Evolutionary conservation across 1,284 basidiomycete genomes (phyloP).

Genomic region (Ustilago crameri): DNA sequence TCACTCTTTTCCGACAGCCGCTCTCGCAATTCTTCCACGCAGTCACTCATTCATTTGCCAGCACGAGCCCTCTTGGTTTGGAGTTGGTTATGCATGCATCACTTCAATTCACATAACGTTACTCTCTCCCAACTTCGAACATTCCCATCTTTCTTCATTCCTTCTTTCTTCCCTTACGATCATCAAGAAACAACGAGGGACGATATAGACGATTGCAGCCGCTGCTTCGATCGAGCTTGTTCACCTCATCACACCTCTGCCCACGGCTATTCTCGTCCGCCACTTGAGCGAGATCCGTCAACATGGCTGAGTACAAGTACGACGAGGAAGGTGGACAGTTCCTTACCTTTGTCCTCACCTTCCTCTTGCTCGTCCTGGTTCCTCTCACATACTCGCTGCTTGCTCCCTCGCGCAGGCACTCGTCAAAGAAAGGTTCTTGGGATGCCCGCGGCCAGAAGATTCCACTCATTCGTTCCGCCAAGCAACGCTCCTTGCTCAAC

Average conservation of each 20-base stretch:
- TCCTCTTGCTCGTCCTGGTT: constrained; percentile 62
- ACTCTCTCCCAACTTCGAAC: not conserved
- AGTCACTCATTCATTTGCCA: not conserved
- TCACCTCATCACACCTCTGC: no score
- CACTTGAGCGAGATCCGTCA: not conserved
- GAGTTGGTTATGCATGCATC: no score
- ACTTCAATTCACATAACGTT: no score
- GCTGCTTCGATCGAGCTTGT: no score
- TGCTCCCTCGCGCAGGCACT: constrained; percentile 18
- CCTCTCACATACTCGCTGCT: constrained; percentile 64
- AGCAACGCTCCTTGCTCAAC: constrained; percentile 50
- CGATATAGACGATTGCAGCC: no score
- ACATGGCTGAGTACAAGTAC: constrained; percentile 68
- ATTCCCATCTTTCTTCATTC: not conserved
- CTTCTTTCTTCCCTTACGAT: not conserved
- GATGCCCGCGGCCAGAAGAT: constrained; percentile 63
- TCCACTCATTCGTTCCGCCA: constrained; percentile 36
- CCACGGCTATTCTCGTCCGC: no score
- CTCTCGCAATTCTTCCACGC: constrained; percentile 1
- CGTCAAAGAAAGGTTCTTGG: constrained; percentile 55
- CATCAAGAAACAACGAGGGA: constrained; percentile 3
- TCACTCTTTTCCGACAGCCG: constrained; percentile 13
- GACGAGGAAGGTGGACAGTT: constrained; percentile 68
- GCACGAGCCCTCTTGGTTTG: constrained; percentile 4
- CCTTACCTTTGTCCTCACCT: constrained; percentile 66